phyloP scores from a whole-genome alignment of 805 yeast genomes.

The Schizosaccharomyces octosporus region DNA sequence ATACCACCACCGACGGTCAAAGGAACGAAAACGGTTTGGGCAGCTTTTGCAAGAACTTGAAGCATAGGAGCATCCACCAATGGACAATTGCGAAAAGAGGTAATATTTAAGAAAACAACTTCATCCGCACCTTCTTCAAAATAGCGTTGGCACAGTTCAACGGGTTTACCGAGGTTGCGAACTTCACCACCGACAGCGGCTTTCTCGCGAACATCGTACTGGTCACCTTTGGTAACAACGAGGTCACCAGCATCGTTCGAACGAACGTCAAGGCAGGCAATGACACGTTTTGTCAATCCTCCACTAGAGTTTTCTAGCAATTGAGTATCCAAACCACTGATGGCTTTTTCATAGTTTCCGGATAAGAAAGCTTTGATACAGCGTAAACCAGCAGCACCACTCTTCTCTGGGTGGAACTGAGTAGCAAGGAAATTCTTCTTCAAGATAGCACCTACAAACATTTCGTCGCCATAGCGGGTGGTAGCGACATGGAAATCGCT shows the following conservation, averaged over 20 bases:
- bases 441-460: slow-evolving; percentile 58
- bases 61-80: slow-evolving; percentile 85
- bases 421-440: slow-evolving; percentile 69
- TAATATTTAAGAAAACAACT: slow-evolving; percentile 78
- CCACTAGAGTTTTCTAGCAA: neutral
- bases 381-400: slow-evolving; percentile 70
- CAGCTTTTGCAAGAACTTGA: slow-evolving; percentile 58
- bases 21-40: slow-evolving; percentile 84
- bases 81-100: slow-evolving; percentile 89
- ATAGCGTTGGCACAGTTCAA: slow-evolving; percentile 71
- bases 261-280: slow-evolving; percentile 94
- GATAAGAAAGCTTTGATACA: slow-evolving; percentile 50
- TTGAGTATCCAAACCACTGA: neutral
- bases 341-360: slow-evolving; percentile 11
- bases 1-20: slow-evolving; percentile 97
- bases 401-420: slow-evolving; percentile 97
- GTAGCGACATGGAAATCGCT: slow-evolving; percentile 49
- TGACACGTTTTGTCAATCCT: slow-evolving; percentile 72
- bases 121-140: slow-evolving; percentile 94
- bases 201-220: slow-evolving; percentile 84
- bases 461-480: slow-evolving; percentile 52
- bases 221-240: slow-evolving; percentile 96
- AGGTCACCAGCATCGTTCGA: slow-evolving; percentile 82
- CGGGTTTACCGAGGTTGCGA: slow-evolving; percentile 89
- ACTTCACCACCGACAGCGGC: slow-evolving; percentile 28